These are phyloP conservation scores for Symmetrospora coprosmae DNA, from an alignment of 768 basidiomycete genomes.

Conservation along the genomic window DNA sequence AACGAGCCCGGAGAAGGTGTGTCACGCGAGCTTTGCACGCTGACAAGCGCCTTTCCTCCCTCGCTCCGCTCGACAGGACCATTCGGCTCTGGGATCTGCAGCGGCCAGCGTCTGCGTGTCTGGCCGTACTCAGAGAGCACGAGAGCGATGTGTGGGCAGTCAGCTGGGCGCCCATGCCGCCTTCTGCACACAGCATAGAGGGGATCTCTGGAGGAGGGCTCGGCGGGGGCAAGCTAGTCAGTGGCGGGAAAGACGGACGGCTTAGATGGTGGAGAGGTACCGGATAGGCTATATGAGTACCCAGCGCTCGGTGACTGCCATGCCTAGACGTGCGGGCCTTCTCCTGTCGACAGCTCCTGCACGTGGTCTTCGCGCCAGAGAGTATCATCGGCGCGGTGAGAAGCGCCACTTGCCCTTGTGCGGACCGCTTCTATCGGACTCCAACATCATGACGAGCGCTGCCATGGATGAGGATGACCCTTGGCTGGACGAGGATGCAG, in stretches of 20 bases:
- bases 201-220: background rate
- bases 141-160: conserved; percentile 18
- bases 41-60: background rate
- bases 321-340: too few species aligned
- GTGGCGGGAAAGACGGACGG: conserved; percentile 16
- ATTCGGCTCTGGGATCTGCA: conserved; percentile 8
- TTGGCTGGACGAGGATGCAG: conserved; percentile 16
- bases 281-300: background rate
- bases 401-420: too few species aligned
- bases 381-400: too few species aligned
- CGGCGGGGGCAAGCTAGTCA: conserved; percentile 13
- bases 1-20: too few species aligned
- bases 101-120: background rate
- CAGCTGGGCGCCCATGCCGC: conserved; percentile 15
- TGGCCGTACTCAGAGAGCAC: conserved; percentile 13
- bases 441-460: background rate
- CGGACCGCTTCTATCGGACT: too few species aligned
- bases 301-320: too few species aligned
- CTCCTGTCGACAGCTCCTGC: too few species aligned
- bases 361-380: too few species aligned
- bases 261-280: conserved; percentile 19
- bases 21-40: background rate
- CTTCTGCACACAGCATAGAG: background rate
- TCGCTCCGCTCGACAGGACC: too few species aligned
- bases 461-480: conserved; percentile 7